Conservation (phyloP, 2,329 filamentous ascomycete genomes). For the Pyrenochaeta sp. region DNA sequence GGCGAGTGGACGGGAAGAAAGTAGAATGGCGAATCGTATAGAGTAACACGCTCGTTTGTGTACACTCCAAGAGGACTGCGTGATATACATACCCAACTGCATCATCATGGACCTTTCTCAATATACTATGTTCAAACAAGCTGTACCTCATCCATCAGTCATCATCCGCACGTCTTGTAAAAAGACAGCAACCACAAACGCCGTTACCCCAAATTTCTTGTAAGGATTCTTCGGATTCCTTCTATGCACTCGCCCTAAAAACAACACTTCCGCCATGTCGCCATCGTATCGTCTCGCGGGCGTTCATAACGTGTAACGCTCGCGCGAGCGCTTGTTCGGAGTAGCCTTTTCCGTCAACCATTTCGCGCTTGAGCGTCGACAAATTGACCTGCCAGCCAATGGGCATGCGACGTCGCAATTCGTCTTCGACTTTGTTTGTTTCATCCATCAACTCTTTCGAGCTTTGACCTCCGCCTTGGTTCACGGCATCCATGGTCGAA, state of each 20-base stretch:
- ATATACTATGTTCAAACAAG: neutral
- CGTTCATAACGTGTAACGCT: constrained; percentile 84
- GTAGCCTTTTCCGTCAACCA: constrained; percentile 91
- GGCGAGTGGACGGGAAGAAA: too few relatives aligned
- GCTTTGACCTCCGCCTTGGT: constrained; percentile 80
- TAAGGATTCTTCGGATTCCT: neutral
- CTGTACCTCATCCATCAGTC: neutral
- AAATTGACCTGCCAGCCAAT: constrained; percentile 96
- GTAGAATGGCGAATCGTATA: too few relatives aligned
- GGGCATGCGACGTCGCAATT: constrained; percentile 84
- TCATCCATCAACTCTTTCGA: constrained; percentile 93
- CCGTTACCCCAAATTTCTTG: neutral
- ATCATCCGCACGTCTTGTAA: neutral
- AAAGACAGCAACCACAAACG: neutral
- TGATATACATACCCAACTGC: neutral
- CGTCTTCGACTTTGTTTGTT: constrained; percentile 83
- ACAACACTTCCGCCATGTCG: constrained; percentile 65
- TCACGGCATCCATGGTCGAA: constrained; percentile 97
- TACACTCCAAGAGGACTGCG: neutral
- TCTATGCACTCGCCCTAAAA: constrained; percentile 29
- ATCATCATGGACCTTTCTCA: neutral
- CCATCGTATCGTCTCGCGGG: constrained; percentile 86
- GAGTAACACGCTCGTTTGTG: neutral
- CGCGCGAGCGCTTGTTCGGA: constrained; percentile 86
- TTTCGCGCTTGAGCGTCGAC: constrained; percentile 84